Percentiles rank a stretch among this genome's conserved stretches.
phyloP scores from a whole-genome alignment of 257 asterid genomes.

The Lycium barbarum region DNA sequence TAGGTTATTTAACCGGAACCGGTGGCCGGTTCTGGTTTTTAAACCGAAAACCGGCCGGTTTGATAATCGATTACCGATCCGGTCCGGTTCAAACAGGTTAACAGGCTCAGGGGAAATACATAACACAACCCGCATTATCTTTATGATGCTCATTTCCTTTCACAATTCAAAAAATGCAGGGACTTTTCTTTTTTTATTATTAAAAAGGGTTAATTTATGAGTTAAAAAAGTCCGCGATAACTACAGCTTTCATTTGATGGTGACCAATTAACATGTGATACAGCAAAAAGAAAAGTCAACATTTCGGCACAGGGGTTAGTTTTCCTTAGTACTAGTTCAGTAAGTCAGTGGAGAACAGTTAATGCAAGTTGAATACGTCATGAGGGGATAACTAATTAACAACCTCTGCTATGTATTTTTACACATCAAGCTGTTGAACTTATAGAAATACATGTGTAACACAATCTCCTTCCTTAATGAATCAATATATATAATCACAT shows the following conservation, averaged over 20 bases:
- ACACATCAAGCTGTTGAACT: neutral
- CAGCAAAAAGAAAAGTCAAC: neutral
- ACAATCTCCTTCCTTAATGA: too few relatives aligned
- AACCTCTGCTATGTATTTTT: neutral
- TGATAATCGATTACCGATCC: too few relatives aligned
- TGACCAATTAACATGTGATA: neutral
- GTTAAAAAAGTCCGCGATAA: neutral
- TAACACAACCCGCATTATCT: neutral
- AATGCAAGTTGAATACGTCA: neutral
- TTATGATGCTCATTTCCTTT: neutral
- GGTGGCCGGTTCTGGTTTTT: too few relatives aligned
- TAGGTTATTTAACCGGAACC: too few relatives aligned
- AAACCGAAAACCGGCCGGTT: too few relatives aligned
- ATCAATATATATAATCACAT: too few relatives aligned
- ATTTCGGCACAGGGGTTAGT: neutral
- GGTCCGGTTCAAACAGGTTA: too few relatives aligned
- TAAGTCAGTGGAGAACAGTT: neutral
- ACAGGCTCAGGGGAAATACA: too few relatives aligned
- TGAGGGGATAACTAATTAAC: neutral
- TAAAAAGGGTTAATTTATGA: neutral
- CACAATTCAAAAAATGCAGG: neutral
- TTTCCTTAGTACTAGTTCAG: neutral
- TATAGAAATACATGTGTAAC: too few relatives aligned
- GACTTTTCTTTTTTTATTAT: neutral
- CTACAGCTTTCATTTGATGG: neutral